A percentile compares a stretch with the other conserved stretches of the same genome.
phyloP scores from a whole-genome alignment of 1,139 yeast species.

The Hyphopichia wangnamkhiaoensis region DNA sequence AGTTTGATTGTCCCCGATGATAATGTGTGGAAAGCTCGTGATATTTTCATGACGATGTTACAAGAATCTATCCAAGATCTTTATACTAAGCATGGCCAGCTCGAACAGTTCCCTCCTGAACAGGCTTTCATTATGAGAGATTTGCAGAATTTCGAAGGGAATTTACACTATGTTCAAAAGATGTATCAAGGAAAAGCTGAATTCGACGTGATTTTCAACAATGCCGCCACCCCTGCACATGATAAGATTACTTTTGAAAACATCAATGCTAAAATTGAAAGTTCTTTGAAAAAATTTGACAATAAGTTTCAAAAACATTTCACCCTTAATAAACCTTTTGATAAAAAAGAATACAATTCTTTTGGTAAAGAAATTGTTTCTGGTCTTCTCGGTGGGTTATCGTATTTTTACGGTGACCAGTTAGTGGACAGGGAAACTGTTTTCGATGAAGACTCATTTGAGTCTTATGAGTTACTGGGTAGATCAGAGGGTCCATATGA shows the following conservation, averaged over 20 bases:
- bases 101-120: slow-evolving; percentile 41
- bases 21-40: slow-evolving; percentile 78
- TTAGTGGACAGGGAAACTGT: slow-evolving; percentile 73
- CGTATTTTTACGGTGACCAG: slow-evolving; percentile 87
- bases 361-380: slow-evolving; percentile 83
- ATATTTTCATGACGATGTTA: slow-evolving; percentile 67
- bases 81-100: slow-evolving; percentile 34
- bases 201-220: slow-evolving; percentile 67
- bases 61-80: slow-evolving; percentile 66
- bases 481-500: slow-evolving; percentile 65
- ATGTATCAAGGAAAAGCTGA: slow-evolving; percentile 74
- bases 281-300: slow-evolving; percentile 45
- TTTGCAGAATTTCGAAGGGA: slow-evolving; percentile 64
- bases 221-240: slow-evolving; percentile 39
- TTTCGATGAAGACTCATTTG: slow-evolving; percentile 66
- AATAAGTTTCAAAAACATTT: slow-evolving; percentile 57
- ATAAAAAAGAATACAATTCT: slow-evolving; percentile 38
- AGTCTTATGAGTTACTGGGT: slow-evolving; percentile 54
- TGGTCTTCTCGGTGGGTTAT: slow-evolving; percentile 85
- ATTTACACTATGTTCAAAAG: slow-evolving; percentile 77
- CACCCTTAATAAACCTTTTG: slow-evolving; percentile 57
- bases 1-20: slow-evolving; percentile 73
- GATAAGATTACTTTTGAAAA: slow-evolving; percentile 45
- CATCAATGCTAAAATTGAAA: slow-evolving; percentile 39
- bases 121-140: slow-evolving; percentile 62